Conservation (phyloP, 1,284 basidiomycete genomes). For the Cutaneotrichosporon cutaneum region DNA sequence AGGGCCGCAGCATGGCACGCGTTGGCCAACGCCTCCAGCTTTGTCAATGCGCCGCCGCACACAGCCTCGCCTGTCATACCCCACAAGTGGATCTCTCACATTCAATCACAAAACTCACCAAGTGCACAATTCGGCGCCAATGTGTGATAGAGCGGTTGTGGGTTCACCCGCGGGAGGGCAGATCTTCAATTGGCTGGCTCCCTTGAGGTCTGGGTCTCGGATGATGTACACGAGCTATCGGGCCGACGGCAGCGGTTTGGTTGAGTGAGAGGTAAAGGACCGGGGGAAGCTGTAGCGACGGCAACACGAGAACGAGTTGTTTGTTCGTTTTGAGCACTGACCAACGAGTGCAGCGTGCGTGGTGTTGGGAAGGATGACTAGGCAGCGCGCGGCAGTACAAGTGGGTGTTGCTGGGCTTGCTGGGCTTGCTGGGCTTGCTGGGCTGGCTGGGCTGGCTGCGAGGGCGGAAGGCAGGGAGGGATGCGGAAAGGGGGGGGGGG, state of each 20-base stretch:
- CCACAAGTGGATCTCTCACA: neutral
- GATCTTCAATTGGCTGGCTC: neutral
- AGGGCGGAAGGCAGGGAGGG: no score
- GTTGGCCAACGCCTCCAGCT: no score
- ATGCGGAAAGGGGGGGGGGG: no score
- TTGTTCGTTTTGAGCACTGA: neutral
- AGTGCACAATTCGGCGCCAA: neutral
- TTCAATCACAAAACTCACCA: neutral
- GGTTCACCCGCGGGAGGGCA: neutral
- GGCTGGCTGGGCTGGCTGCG: no score
- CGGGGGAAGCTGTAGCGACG: neutral
- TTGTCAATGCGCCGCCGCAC: neutral
- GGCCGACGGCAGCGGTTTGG: neutral
- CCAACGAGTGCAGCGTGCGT: no score
- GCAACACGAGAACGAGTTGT: neutral
- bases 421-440: no score
- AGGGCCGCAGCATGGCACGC: neutral
- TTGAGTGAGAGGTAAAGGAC: neutral
- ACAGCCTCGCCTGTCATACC: neutral
- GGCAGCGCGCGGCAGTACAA: no score
- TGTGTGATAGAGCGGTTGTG: neutral
- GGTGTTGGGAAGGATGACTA: no score
- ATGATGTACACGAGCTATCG: neutral
- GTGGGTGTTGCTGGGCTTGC: no score
- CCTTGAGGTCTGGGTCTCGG: neutral